Percentiles rank a stretch among this genome's conserved stretches.
phyloP scores from a whole-genome alignment of 176 grass and related monocot species.

The Oryza rufipogon region DNA sequence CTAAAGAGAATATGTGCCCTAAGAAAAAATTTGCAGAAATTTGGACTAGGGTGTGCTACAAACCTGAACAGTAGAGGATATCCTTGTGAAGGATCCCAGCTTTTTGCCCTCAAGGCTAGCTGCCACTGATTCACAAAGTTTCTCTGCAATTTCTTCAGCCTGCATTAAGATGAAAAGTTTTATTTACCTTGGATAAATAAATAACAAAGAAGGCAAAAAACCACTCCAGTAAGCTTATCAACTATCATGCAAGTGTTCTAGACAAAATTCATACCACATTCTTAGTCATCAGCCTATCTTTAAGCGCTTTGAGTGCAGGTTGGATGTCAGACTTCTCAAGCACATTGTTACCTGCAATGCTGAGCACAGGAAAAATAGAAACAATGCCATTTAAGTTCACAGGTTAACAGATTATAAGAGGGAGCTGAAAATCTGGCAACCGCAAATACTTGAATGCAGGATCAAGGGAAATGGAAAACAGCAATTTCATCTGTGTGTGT shows the following conservation, averaged over 20 bases:
- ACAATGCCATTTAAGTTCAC: neutral
- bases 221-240: neutral
- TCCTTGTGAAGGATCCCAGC: constrained; percentile 91
- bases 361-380: neutral
- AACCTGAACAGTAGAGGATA: constrained; percentile 96
- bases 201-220: constrained; percentile 6
- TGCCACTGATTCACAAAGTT: constrained; percentile 76
- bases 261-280: constrained; percentile 78
- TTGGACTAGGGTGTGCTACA: constrained; percentile 2
- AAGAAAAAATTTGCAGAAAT: neutral
- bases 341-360: constrained; percentile 69
- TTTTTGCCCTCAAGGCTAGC: constrained; percentile 78
- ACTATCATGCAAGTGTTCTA: constrained; percentile 12
- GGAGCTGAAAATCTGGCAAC: neutral
- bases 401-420: neutral
- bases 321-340: constrained; percentile 71
- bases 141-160: constrained; percentile 90
- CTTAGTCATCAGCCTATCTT: constrained; percentile 85
- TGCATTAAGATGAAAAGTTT: constrained; percentile 34
- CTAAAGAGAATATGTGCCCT: neutral
- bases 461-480: neutral
- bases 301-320: constrained; percentile 78
- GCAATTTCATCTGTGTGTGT: too few species aligned
- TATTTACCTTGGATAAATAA: constrained; percentile 27
- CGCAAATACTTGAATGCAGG: neutral